Evolutionary conservation across 805 yeast genomes (phyloP), one percentile per base, ranked within the genome.

Genomic region (Debaryomyces tyrocola): DNA sequence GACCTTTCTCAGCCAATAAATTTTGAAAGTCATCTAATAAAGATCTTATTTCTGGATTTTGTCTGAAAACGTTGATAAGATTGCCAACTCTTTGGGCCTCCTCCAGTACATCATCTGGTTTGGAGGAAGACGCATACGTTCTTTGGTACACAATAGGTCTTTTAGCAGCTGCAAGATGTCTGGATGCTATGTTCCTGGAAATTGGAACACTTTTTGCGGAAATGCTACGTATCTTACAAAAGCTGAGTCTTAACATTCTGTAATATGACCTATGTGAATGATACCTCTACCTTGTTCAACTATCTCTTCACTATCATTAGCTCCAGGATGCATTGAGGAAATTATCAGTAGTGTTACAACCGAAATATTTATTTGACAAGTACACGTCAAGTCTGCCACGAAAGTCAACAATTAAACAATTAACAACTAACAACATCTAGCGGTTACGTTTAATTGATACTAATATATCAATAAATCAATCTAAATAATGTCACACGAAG

Each of bases 401-500:
- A 31, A 31, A 31, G 14, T 31, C 34, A 31, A 31, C 34, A 31
- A 31, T 31, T 31, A 14, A 31, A 31, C 6, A 8, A 31, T 17
- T 17, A 17, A 17, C 18, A 24, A 24, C 10, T 24, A 24, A 7
- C 27, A 24, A 7, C 4, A 24, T 2, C 5, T 24, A 24, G 27
- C 10, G 27, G 27, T 24, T 24, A 24, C 27, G 11, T 24, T 24
- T 20, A 33, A 14, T 37, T 38, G 31, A 27, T 10, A 24, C 33
- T 40, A 36, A 28, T 33, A 29, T 37, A 42, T 47, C 47, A 47
- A 43, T 45, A 42, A 42, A 44, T 33, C 34, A 31, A 31, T 31
- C 34, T 31, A 17, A 18, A 44, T 24, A 36, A 87, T 89, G 96
- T 89, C 96, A 47, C 87, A 88, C 85, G 95, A 87, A 80, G 95